phyloP scores from a whole-genome alignment of 805 yeast genomes.

The Metschnikowia dekortorum region DNA sequence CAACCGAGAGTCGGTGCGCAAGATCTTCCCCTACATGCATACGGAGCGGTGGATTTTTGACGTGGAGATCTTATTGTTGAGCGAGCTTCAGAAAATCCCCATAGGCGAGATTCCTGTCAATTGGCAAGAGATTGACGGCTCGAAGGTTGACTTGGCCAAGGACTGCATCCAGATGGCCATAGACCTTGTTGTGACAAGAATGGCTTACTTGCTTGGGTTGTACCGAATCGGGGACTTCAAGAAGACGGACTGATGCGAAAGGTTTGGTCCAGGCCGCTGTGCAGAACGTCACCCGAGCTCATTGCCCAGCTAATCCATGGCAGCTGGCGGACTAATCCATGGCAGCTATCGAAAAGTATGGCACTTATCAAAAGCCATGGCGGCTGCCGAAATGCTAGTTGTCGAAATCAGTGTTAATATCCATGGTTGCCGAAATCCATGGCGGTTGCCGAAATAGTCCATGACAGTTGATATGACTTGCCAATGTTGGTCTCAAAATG shows the following conservation, averaged over 20 bases:
- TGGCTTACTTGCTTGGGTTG: conserved; percentile 83
- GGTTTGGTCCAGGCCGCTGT: no score
- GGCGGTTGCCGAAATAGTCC: no score
- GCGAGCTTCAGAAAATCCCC: conserved; percentile 61
- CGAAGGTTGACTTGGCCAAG: conserved; percentile 86
- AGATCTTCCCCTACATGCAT: conserved; percentile 85
- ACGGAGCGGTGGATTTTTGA: conserved; percentile 99
- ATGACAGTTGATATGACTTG: no score
- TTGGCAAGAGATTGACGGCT: conserved; percentile 97
- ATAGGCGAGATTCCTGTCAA: conserved; percentile 79
- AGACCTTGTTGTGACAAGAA: conserved; percentile 83
- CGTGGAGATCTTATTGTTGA: conserved; percentile 84
- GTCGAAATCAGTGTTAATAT: no score
- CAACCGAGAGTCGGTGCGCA: conserved; percentile 58
- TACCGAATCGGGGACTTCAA: conserved; percentile 42
- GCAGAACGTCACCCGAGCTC: no score
- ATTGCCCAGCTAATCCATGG: no score
- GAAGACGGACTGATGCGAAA: not conserved
- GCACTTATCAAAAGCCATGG: no score
- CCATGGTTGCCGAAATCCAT: no score
- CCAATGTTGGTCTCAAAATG: no score
- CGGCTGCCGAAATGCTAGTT: no score
- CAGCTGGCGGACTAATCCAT: no score
- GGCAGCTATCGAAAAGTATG: no score
- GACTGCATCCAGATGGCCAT: conserved; percentile 92